Evolutionary conservation across 192 early-diverging fungal genomes (phyloP), one percentile per base, ranked within the genome.

Genomic region (Chytriomyces sp.): DNA sequence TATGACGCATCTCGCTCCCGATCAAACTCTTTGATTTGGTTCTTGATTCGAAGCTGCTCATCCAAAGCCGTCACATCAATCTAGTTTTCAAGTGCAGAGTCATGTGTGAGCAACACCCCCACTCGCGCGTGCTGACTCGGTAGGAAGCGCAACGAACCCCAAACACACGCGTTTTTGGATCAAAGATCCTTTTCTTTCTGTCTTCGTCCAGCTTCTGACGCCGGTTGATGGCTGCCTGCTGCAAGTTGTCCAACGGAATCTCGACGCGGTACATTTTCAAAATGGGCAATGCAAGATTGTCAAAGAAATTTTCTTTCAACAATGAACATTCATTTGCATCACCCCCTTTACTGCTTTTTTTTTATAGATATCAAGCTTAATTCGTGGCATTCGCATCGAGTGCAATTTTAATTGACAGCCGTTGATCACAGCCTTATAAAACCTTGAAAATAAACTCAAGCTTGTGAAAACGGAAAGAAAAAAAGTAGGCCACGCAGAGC

Each of bases 251-350:
- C 13, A 79, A 67, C 4, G 78, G 81, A 35, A 89, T 84, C 68
- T 89, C 88, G 70, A 89, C 84, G 49, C 85, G 88, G 82, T 89
- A 89, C 87, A 89, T 89, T 53, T 50, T 59, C 18, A 20, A n/a
- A 35, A 35, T 35, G 35, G 35, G 35, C 16, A 57, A 53, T 8
- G 53, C 13, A 20, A 57, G 53, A 57, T 20, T 57, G 16, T 57
- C 53, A 20, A 13, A 1, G 5, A 57, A 13, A 53, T 10, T 53
- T 57, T 57, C 20, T 57, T 53, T 0, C 53, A 57, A 57, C 53
- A 13, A 57, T n/a, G 16, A 53, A 57, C 20, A 20, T 20, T 13
- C 53, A 57, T n/a, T n/a, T 35, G 35, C 35, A 35, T 35, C 35
- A 4, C 28, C 28, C 28, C 28, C 28, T 35, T 35, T 35, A 35